phyloP scores from a whole-genome alignment of 257 asterid species.

The Salvia splendens region DNA sequence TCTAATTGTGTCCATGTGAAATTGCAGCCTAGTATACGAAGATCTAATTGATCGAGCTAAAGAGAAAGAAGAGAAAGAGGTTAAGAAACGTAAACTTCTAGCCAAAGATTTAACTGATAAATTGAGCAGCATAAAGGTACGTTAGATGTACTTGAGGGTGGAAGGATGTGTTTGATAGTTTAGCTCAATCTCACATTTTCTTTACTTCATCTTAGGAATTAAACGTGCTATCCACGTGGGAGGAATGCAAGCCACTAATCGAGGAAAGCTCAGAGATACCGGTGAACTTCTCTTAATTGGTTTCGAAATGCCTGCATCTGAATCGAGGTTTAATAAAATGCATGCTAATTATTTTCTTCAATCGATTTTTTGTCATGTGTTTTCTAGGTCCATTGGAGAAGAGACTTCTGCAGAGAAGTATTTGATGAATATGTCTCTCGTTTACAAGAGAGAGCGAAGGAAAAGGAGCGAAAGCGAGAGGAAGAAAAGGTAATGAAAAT shows the following conservation, averaged over 20 bases:
- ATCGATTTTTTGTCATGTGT: constrained; percentile 12
- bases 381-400: constrained; percentile 77
- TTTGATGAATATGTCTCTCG: constrained; percentile 79
- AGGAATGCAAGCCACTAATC: constrained; percentile 72
- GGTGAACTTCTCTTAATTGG: constrained; percentile 47
- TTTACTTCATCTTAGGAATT: constrained; percentile 56
- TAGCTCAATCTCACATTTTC: not conserved
- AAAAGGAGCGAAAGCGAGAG: constrained; percentile 90
- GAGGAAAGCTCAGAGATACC: constrained; percentile 89
- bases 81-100: constrained; percentile 81
- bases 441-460: constrained; percentile 80
- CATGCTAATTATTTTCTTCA: constrained; percentile 15
- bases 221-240: constrained; percentile 74
- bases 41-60: constrained; percentile 90
- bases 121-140: constrained; percentile 70
- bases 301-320: constrained; percentile 17
- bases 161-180: not conserved
- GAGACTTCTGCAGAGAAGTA: constrained; percentile 69
- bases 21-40: constrained; percentile 79
- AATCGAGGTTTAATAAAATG: constrained; percentile 11
- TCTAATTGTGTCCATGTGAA: constrained; percentile 18
- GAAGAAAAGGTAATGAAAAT: constrained; percentile 76
- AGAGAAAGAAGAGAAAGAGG: constrained; percentile 97
- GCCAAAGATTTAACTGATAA: constrained; percentile 79
- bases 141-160: constrained; percentile 34